Evolutionary conservation across 352 stramenopile species (phyloP).

Genomic region (Plasmopara muralis): DNA sequence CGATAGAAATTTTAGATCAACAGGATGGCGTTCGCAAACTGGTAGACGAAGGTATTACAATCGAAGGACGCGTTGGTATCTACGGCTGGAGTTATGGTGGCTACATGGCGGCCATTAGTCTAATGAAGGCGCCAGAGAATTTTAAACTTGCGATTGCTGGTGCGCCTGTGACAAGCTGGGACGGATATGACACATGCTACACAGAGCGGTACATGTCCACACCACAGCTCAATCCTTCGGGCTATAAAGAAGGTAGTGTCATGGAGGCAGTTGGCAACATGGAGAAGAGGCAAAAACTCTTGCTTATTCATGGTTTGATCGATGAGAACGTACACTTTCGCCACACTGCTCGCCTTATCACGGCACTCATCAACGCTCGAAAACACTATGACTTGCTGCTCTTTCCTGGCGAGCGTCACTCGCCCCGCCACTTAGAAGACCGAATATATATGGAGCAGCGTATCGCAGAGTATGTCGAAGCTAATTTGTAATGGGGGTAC

Average conservation of each 20-base stretch:
- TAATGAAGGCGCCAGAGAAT: constrained; percentile 93
- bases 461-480: constrained; percentile 83
- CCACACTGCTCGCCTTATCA: constrained; percentile 95
- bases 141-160: constrained; percentile 94
- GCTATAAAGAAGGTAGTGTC: constrained; percentile 87
- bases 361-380: constrained; percentile 88
- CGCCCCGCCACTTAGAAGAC: constrained; percentile 87
- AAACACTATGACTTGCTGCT: constrained; percentile 96
- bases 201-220: constrained; percentile 97
- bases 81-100: constrained; percentile 98
- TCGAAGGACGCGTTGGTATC: constrained; percentile 87
- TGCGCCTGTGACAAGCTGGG: constrained; percentile 95
- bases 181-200: constrained; percentile 99
- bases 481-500: constrained; percentile 46
- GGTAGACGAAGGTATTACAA: constrained; percentile 80
- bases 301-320: constrained; percentile 95
- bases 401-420: constrained; percentile 96
- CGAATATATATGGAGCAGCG: constrained; percentile 94
- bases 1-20: constrained; percentile 85
- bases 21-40: constrained; percentile 76
- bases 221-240: constrained; percentile 87
- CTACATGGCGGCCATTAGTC: constrained; percentile 95
- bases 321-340: constrained; percentile 99
- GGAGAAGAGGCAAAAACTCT: constrained; percentile 80
- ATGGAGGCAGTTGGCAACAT: constrained; percentile 92